These are phyloP conservation scores for Antarctomyces pellizariae DNA, from an alignment of 495 filamentous ascomycete species.

Conservation along the genomic window DNA sequence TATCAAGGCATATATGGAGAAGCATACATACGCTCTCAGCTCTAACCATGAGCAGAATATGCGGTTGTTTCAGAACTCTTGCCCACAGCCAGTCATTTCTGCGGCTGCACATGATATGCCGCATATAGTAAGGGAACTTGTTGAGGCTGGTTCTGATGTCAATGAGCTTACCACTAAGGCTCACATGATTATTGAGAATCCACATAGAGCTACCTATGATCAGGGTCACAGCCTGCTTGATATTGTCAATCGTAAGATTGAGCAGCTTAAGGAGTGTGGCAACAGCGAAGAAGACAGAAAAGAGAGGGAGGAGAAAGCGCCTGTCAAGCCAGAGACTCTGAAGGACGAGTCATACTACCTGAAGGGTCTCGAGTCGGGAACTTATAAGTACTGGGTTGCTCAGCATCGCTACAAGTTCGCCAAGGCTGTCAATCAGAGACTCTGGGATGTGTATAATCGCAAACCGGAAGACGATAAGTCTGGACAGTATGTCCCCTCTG, in stretches of 20 bases:
- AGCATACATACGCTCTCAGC: conserved; percentile 9
- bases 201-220: conserved; percentile 1
- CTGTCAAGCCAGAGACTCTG: conserved; percentile 9
- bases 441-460: conserved; percentile 13
- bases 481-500: conserved; percentile 4
- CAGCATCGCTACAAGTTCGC: conserved; percentile 3
- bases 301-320: conserved; percentile 5
- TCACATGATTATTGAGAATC: conserved; percentile 12
- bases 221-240: conserved; percentile 29
- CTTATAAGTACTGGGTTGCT: conserved; percentile 29
- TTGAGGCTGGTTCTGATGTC: conserved; percentile 33
- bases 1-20: conserved; percentile 15
- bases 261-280: conserved; percentile 17
- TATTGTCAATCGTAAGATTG: conserved; percentile 24
- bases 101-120: conserved; percentile 29
- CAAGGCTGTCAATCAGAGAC: conserved; percentile 7
- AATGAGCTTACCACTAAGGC: conserved; percentile 21
- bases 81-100: conserved; percentile 34
- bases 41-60: conserved; percentile 18
- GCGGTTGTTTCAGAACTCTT: conserved; percentile 13
- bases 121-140: conserved; percentile 26
- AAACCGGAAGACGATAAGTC: conserved; percentile 3
- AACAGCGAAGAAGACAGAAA: too few relatives aligned
- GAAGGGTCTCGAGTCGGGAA: conserved; percentile 17
- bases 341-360: conserved; percentile 20